Percentiles rank a stretch among this genome's conserved stretches.
These are phyloP conservation scores for Yamadazyma friedrichii DNA, from an alignment of 1,139 yeast species.

Conservation along the genomic window DNA sequence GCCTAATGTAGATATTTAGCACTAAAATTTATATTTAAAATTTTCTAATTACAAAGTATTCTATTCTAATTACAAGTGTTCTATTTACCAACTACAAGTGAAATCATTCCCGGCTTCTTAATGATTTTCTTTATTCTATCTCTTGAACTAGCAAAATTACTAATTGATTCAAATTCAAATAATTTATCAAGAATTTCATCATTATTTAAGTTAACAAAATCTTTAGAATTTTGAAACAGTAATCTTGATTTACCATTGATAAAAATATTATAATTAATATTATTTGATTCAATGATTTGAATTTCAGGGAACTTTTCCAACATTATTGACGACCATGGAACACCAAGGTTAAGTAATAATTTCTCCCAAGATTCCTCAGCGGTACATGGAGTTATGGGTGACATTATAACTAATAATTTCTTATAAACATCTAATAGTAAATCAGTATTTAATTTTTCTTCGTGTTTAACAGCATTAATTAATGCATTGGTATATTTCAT, in stretches of 20 bases:
- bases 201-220: constrained; percentile 29
- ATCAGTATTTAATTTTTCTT: constrained; percentile 23
- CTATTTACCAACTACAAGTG: constrained; percentile 19
- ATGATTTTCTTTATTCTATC: constrained; percentile 21
- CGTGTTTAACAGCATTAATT: constrained; percentile 32
- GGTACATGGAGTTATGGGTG: constrained; percentile 78
- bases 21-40: neutral
- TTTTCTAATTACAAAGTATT: neutral
- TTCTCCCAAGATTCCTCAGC: constrained; percentile 82
- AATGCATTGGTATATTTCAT: constrained; percentile 78
- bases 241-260: constrained; percentile 70
- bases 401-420: constrained; percentile 55
- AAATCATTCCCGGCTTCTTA: constrained; percentile 28
- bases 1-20: too few relatives aligned
- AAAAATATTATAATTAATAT: constrained; percentile 49
- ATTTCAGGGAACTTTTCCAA: constrained; percentile 51
- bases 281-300: constrained; percentile 35
- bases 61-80: constrained; percentile 3
- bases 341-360: constrained; percentile 29
- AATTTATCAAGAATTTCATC: constrained; percentile 18
- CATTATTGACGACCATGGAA: constrained; percentile 54
- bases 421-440: constrained; percentile 42
- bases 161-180: constrained; percentile 11
- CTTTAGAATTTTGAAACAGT: constrained; percentile 36
- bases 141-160: constrained; percentile 10